A percentile compares a stretch with the other conserved stretches of the same genome.
These are phyloP conservation scores for Manihot esculenta DNA, from an alignment of 441 rosid genomes.

Conservation along the genomic window DNA sequence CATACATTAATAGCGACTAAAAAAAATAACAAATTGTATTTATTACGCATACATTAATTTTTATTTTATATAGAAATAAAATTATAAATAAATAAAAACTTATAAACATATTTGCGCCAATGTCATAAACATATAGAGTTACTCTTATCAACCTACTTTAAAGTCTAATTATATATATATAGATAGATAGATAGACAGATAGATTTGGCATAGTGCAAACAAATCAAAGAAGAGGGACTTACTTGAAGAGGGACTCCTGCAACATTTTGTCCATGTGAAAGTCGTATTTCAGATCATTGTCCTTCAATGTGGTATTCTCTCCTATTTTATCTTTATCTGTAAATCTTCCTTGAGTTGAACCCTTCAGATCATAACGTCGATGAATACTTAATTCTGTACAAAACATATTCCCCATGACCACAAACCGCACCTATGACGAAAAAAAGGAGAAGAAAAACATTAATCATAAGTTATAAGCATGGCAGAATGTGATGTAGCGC, in stretches of 20 bases:
- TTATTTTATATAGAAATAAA: too few relatives aligned
- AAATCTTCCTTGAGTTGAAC: conserved; percentile 79
- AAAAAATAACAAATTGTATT: too few relatives aligned
- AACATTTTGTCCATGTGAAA: conserved; percentile 88
- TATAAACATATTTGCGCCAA: too few relatives aligned
- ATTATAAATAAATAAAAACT: too few relatives aligned
- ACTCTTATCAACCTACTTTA: too few relatives aligned
- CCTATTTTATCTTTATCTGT: conserved; percentile 64
- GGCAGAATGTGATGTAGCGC: conserved; percentile 11
- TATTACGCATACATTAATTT: too few relatives aligned
- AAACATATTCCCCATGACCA: conserved; percentile 99
- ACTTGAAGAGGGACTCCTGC: conserved; percentile 82
- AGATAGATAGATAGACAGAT: too few relatives aligned
- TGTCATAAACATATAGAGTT: too few relatives aligned
- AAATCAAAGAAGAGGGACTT: conserved; percentile 28
- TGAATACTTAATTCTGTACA: conserved; percentile 95
- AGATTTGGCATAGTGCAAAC: too few relatives aligned
- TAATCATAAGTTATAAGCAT: conserved; percentile 14
- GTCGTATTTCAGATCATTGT: conserved; percentile 80
- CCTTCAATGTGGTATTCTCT: conserved; percentile 81
- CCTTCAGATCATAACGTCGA: conserved; percentile 89
- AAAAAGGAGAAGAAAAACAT: conserved; percentile 16
- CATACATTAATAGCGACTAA: too few relatives aligned
- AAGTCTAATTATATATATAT: too few relatives aligned
- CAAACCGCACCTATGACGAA: conserved; percentile 71